A percentile compares a stretch with the other conserved stretches of the same genome.
phyloP scores from a whole-genome alignment of 129 eudicot species.

The Calendula officinalis region DNA sequence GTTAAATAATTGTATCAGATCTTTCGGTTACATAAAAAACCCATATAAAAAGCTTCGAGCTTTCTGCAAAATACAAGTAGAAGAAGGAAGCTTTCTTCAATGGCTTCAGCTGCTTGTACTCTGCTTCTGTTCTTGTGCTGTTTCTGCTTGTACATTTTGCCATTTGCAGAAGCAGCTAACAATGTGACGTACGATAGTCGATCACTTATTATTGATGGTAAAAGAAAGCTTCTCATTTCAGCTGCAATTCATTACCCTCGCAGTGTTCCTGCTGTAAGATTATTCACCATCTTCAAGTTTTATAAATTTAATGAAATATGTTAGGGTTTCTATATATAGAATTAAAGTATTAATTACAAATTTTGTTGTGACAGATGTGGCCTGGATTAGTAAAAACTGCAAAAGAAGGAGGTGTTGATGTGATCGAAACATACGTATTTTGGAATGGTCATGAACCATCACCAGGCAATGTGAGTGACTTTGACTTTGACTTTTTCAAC shows the following conservation, averaged over 20 bases:
- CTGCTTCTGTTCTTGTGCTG: conserved; percentile 16
- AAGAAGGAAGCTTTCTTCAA: conserved; percentile 18
- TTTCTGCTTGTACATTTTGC: conserved; percentile 24
- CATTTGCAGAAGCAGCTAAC: conserved; percentile 40
- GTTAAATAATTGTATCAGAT: conserved; percentile 20
- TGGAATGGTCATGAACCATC: conserved; percentile 99
- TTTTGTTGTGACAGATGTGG: conserved; percentile 71
- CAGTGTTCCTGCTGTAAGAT: conserved; percentile 86
- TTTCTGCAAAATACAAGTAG: conserved; percentile 5
- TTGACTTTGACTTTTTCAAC: not conserved
- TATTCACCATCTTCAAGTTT: not conserved
- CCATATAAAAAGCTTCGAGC: conserved; percentile 26
- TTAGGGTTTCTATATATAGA: conserved; percentile 13
- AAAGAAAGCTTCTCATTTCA: conserved; percentile 83
- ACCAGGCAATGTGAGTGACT: conserved; percentile 68
- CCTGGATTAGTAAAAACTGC: conserved; percentile 87
- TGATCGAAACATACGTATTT: conserved; percentile 86
- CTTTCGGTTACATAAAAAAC: conserved; percentile 25
- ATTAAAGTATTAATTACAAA: no score
- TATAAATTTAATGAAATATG: not conserved
- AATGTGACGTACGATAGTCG: conserved; percentile 82
- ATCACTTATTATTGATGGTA: conserved; percentile 80
- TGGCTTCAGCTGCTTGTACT: conserved; percentile 29
- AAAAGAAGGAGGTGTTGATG: conserved; percentile 93
- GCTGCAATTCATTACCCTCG: conserved; percentile 98